Percentiles rank a stretch among this genome's conserved stretches.
Conservation (phyloP, 306 rosid genomes). For the Quercus bicolor region DNA sequence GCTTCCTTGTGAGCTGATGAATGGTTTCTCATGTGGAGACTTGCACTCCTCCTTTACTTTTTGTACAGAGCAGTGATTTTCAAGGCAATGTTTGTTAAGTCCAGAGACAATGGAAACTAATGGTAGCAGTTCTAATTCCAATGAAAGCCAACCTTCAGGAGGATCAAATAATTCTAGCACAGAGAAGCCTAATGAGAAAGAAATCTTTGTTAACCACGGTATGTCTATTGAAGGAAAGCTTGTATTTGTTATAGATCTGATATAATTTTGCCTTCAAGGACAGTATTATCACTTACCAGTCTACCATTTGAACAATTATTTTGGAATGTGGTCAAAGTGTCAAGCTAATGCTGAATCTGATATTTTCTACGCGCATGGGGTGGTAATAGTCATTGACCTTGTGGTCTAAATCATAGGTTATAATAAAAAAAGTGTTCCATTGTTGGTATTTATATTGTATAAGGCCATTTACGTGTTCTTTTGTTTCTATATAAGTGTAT, state of each 20-base stretch:
- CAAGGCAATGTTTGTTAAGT: conserved; percentile 41
- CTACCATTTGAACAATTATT: not conserved
- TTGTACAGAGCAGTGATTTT: conserved; percentile 21
- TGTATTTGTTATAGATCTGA: not conserved
- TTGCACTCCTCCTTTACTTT: conserved; percentile 16
- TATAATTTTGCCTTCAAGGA: not conserved
- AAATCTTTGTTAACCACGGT: conserved; percentile 51
- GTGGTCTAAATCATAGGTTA: not conserved
- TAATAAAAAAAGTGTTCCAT: not conserved
- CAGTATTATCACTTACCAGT: not conserved
- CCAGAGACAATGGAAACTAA: conserved; percentile 42
- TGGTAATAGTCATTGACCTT: not conserved
- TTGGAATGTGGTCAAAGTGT: not conserved
- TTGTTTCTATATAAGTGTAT: not conserved
- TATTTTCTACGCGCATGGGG: not conserved
- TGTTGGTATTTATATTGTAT: not conserved
- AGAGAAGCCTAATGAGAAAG: conserved; percentile 34
- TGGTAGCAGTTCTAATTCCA: conserved; percentile 34
- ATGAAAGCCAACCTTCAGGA: conserved; percentile 32
- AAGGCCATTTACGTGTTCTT: not conserved
- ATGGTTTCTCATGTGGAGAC: not conserved
- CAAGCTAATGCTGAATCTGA: not conserved
- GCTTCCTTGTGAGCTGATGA: conserved; percentile 1
- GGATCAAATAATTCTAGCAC: conserved; percentile 24
- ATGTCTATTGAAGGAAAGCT: not conserved